phyloP scores from a whole-genome alignment of 257 asterid genomes.

The Solanum infundibuliforme region DNA sequence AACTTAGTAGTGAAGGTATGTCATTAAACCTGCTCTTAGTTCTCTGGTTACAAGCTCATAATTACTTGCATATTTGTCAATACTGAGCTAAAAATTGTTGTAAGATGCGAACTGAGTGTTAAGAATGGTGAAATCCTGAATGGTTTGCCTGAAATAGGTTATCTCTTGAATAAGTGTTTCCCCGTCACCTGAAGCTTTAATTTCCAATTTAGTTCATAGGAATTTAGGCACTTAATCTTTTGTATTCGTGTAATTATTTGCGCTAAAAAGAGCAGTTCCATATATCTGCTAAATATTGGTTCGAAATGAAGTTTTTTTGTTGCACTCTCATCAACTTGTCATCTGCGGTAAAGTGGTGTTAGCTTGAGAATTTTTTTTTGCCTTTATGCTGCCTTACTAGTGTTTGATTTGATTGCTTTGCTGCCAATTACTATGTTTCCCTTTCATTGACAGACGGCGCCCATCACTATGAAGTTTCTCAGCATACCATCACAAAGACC shows the following conservation, averaged over 20 bases:
- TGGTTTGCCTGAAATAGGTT: neutral
- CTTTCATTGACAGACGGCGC: constrained; percentile 30
- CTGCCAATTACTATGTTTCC: neutral
- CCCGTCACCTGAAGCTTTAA: neutral
- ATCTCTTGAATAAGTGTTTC: neutral
- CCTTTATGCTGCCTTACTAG: neutral
- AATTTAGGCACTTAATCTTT: neutral
- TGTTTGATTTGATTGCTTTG: neutral
- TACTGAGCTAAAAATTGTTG: neutral
- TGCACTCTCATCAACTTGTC: neutral
- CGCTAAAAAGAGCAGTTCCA: neutral
- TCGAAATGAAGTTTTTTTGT: neutral
- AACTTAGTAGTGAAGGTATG: constrained; percentile 12
- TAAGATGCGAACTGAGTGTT: neutral
- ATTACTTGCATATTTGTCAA: neutral
- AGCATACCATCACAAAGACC: constrained; percentile 23
- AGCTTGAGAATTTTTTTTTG: neutral
- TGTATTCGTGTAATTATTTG: neutral
- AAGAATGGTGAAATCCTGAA: neutral
- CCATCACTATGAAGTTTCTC: constrained; percentile 19
- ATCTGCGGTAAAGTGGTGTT: neutral
- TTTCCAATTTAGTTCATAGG: neutral
- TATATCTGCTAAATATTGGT: neutral
- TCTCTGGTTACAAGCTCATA: neutral
- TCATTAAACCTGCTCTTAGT: neutral